Base-by-base conservation (phyloP, 805 yeast genomes). In the Lipomyces sp. region DNA sequence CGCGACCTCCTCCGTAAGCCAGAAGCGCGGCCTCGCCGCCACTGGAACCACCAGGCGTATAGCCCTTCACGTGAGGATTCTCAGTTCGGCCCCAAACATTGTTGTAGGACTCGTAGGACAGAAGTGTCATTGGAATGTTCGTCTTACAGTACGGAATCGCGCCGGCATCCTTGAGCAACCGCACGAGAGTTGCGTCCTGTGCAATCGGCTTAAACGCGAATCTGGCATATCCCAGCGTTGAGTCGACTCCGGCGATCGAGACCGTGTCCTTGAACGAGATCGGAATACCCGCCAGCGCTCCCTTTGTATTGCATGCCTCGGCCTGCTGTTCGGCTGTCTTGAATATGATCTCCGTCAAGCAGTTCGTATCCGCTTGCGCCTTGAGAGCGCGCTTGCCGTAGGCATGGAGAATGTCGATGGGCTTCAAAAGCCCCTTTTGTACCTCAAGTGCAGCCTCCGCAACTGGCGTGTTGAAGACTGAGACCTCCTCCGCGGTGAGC, bases 301-400 rank as follows among this genome's bases (percentile, higher is more conserved):
- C 62, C 50, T 75, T 67, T n/a, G 81, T 81, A 45, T 77, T 71
- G 43, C 71, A 70, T 16, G 70, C 65, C 56, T 74, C 73, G 1
- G 78, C 79, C 68, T 83, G 86, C 55, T 81, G 70, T 61, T 75
- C 78, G n/a, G 84, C 90, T 55, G 81, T 86, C 38, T 78, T 74
- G 58, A 83, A 75, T 66, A 84, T 72, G 48, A 85, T 72, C 51
- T 82, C 84, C 67, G 82, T 73, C 29, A 79, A 72, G 61, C 80
- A 75, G 55, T 80, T 77, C 52, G 83, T 78, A 39, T 55, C 49
- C 61, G 80, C 74, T 53, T 86, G 87, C 2, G 83, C 80, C 47
- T 79, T 71, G 16, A 81, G 73, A 2, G 89, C 83, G 49, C 81
- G 71, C 61, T 81, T 84, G 36, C 82, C 83, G 61, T 75, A 83